phyloP scores from a whole-genome alignment of 1,284 basidiomycete species.

The Irpex sp. region DNA sequence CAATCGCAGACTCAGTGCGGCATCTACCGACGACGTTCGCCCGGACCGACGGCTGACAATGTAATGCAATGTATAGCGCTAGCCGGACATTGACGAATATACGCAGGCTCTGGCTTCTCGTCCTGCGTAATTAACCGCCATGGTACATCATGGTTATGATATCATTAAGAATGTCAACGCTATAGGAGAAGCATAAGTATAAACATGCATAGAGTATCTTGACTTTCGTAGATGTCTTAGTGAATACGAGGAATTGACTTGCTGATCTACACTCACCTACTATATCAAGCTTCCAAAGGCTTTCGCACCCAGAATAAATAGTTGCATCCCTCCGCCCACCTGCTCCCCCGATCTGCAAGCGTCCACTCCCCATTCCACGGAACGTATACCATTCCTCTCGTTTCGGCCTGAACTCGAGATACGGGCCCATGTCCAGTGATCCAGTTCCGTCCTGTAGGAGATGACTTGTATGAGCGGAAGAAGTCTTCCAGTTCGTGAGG shows the following conservation, averaged over 20 bases:
- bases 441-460: slow-evolving; percentile 32
- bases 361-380: slow-evolving; percentile 76
- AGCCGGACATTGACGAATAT: neutral
- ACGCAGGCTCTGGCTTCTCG: neutral
- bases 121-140: no score
- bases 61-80: neutral
- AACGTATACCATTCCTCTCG: slow-evolving; percentile 80
- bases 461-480: slow-evolving; percentile 64
- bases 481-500: slow-evolving; percentile 86
- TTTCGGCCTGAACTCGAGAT: slow-evolving; percentile 69
- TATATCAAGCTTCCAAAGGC: slow-evolving; percentile 31
- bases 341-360: slow-evolving; percentile 52
- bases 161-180: no score
- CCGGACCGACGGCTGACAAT: neutral
- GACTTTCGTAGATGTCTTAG: no score
- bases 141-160: no score
- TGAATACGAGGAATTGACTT: no score
- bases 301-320: slow-evolving; percentile 82
- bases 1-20: neutral
- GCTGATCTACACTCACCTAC: neutral
- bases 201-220: no score
- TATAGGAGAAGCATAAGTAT: no score
- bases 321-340: slow-evolving; percentile 69
- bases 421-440: slow-evolving; percentile 43
- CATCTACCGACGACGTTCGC: neutral